Evolutionary conservation across 2,329 filamentous ascomycete species (phyloP).

Genomic region (Cryphonectria parasitica): DNA sequence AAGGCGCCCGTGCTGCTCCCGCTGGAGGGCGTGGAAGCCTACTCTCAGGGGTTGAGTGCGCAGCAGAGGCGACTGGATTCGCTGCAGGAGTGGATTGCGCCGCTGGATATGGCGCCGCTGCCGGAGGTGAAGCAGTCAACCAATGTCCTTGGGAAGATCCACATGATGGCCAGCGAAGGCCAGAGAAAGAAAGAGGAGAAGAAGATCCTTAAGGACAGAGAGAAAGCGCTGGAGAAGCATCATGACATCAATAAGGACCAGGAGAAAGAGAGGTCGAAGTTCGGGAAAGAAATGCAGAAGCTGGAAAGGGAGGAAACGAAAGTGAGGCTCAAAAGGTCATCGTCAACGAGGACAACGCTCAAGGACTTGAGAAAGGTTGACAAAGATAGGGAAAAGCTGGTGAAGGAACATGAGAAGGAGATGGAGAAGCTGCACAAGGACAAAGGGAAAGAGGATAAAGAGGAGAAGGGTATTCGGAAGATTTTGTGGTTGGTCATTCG

Average conservation of each 20-base stretch:
- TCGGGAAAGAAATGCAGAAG: neutral
- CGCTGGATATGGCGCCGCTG: slow-evolving; percentile 27
- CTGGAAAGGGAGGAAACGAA: neutral
- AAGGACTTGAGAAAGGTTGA: neutral
- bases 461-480: neutral
- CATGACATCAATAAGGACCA: neutral
- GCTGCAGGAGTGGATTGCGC: slow-evolving; percentile 28
- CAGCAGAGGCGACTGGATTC: slow-evolving; percentile 30
- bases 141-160: slow-evolving; percentile 8
- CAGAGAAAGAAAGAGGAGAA: slow-evolving; percentile 21
- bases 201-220: slow-evolving; percentile 13
- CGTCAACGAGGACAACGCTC: neutral
- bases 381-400: neutral
- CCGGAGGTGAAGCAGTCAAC: slow-evolving; percentile 6
- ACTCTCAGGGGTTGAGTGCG: slow-evolving; percentile 13
- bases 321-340: neutral
- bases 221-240: neutral
- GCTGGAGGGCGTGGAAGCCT: slow-evolving; percentile 16
- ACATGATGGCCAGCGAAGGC: slow-evolving; percentile 16
- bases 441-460: neutral
- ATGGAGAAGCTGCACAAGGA: neutral
- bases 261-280: neutral
- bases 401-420: neutral
- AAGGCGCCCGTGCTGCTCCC: slow-evolving; percentile 25
- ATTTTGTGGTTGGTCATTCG: neutral